Evolutionary conservation across 805 yeast species (phyloP), one percentile per base, ranked within the genome.

Genomic region (Saccharomyces eubayanus): DNA sequence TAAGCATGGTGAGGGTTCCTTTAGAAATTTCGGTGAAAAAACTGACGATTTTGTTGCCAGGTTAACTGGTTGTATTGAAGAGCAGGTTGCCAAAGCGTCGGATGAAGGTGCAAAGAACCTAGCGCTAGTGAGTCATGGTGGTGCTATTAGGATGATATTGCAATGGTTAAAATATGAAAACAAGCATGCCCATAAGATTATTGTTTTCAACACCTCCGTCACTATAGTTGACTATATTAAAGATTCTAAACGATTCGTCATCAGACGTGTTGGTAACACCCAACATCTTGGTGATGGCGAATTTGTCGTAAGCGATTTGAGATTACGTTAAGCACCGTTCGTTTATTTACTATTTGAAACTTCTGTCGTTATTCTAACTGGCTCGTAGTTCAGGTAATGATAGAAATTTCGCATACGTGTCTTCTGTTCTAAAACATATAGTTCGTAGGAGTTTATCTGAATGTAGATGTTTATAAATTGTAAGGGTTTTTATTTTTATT

Each of bases 181-280:
- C 51, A 70, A 68, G 3, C 67, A 71, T 3, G 72, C 70, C 1
- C 68, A 80, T 50, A 64, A 69, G 1, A 69, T 69, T 4, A 84
- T 84, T 41, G 94, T 92, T 0, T 85, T 76, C 66, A 88, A 88
- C 66, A 87, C 95, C 1, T 84, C 91, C 5, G 77, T 88, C 6
- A 82, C 91, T 0, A 75, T 83, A 5, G 73, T 88, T 2, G 92
- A 86, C 61, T 74, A 81, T 27, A 67, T 76, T 45, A 77, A 74
- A 52, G 60, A 59, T 6, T 67, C 68, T 1, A 62, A 68, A 6
- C 50, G 59, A 6, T 86, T 82, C 27, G 64, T 66, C 0, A 81
- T 85, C 16, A 73, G 73, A 55, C 63, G 65, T 27, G 81, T 86
- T 58, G 92, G 94, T 0, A 82, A 81, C 59, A 85, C 91, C 0